Evolutionary conservation across 495 filamentous ascomycete genomes (phyloP).

Genomic region (Thermothielavioides terrestris): DNA sequence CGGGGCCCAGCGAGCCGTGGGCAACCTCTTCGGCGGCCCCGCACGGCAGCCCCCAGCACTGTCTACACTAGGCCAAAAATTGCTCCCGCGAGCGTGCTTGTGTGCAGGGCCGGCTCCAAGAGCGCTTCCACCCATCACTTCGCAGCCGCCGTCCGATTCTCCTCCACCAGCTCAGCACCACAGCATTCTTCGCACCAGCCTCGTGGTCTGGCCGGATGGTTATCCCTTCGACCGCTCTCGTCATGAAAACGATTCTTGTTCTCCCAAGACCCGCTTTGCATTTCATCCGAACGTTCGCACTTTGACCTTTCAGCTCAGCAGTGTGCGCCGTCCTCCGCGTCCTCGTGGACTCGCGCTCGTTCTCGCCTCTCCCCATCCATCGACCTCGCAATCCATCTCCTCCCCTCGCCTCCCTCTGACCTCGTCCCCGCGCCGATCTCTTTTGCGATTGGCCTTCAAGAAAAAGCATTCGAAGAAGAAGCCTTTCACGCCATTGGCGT

Average conservation of each 20-base stretch:
- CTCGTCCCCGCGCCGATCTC: neutral
- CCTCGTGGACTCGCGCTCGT: too few species aligned
- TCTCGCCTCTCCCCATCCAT: neutral
- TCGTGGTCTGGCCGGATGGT: constrained; percentile 2
- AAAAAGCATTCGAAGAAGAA: too few species aligned
- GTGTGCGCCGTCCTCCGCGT: constrained; percentile 4
- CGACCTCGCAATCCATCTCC: neutral
- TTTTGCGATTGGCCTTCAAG: constrained; percentile 1
- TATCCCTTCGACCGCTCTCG: constrained; percentile 1
- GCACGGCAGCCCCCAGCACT: constrained; percentile 10
- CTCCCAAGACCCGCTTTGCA: constrained; percentile 8
- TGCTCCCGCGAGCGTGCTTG: constrained; percentile 16
- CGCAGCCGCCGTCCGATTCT: constrained; percentile 1
- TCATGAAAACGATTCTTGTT: constrained; percentile 18
- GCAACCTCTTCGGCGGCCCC: constrained; percentile 15
- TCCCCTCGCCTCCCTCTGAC: neutral
- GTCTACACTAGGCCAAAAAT: constrained; percentile 29
- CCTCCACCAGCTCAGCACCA: constrained; percentile 13
- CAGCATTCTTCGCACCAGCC: constrained; percentile 14
- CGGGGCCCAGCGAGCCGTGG: too few species aligned
- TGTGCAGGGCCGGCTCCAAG: constrained; percentile 8
- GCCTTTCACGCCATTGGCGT: neutral
- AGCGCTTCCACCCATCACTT: constrained; percentile 16
- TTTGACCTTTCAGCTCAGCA: constrained; percentile 12
- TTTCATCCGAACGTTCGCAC: constrained; percentile 11